Percentiles rank a stretch among this genome's conserved stretches.
Conservation (phyloP, 2,329 filamentous ascomycete species). For the Microcyclosporella mali region DNA sequence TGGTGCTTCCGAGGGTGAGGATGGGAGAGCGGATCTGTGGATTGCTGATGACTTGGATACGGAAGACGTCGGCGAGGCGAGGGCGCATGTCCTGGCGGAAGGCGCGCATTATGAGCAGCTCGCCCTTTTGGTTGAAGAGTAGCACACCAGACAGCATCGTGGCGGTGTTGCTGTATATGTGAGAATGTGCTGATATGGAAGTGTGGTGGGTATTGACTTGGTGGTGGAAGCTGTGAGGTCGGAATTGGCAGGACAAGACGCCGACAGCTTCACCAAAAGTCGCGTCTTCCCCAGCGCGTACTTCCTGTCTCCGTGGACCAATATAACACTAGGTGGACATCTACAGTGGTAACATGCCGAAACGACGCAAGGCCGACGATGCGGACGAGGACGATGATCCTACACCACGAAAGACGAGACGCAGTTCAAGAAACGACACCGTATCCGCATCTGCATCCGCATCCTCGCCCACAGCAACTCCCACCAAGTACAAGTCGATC, state of each 20-base stretch:
- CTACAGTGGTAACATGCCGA: conserved; percentile 18
- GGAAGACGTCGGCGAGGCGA: conserved; percentile 95
- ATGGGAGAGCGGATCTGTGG: conserved; percentile 96
- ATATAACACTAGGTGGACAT: too few relatives aligned
- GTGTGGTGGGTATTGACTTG: conserved; percentile 1
- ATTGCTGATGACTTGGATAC: conserved; percentile 97
- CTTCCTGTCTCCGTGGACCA: not conserved
- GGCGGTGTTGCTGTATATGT: conserved; percentile 18
- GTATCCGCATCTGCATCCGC: conserved; percentile 10
- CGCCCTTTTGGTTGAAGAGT: conserved; percentile 98
- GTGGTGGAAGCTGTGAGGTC: conserved; percentile 1
- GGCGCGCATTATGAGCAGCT: conserved; percentile 98
- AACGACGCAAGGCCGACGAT: conserved; percentile 17
- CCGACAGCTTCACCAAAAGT: not conserved
- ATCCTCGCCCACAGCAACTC: conserved; percentile 22
- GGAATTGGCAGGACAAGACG: not conserved
- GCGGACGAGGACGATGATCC: conserved; percentile 17
- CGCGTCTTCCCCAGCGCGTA: conserved; percentile 7
- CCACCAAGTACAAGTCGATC: conserved; percentile 30
- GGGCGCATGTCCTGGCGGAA: conserved; percentile 98
- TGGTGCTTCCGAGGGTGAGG: conserved; percentile 92
- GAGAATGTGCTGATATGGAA: not conserved
- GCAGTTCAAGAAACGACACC: conserved; percentile 8
- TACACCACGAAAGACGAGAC: conserved; percentile 23
- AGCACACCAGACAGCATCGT: conserved; percentile 94